Base-by-base conservation (phyloP, 169 alveolate species). In the Plasmodium berghei region DNA sequence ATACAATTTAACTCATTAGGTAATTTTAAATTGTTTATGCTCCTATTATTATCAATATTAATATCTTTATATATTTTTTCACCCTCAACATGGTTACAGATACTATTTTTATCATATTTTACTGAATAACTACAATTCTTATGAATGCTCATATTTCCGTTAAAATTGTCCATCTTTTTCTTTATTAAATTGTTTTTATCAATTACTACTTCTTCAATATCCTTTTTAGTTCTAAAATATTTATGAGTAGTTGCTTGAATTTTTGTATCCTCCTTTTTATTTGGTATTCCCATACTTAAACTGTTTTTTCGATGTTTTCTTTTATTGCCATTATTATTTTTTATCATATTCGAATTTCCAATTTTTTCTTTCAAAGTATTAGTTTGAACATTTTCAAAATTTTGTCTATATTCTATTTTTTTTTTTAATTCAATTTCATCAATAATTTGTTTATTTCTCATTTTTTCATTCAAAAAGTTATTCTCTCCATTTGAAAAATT, bases 211-310 rank as follows among this genome's bases (percentile, higher is more conserved):
- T 34, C 6, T 72, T 14, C 26, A 22, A 18, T 55, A 40, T 59
- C 18, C 16, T 20, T 58, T 8, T 9, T 49, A 26, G 69, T 49
- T 49, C 66, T 77, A 49, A 77, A 63, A 40, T 61, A 73, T 58
- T 73, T 73, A 49, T 77, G 56, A 77, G 49, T 77, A 12, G 77
- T 63, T 48, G 67, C 49, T 77, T 77, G 77, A 48, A 77, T 77
- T 52, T 55, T 58, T 9, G 49, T 61, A 42, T 54, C 52, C 10
- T 58, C 24, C 49, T 24, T 58, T 73, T 59, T 73, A 64, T 73
- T 58, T 1, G n/a, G 61, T 26, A 10, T 26, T 59, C 20, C 42
- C 26, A 20, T 59, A 40, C 28, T 22, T 72, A 40, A 20, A 18
- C 66, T 24, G 34, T 73, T 56, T 4, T n/a, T 58, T 54, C n/a